Conservation (phyloP, 1,139 yeast genomes). For the Zygosaccharomyces sapae region DNA sequence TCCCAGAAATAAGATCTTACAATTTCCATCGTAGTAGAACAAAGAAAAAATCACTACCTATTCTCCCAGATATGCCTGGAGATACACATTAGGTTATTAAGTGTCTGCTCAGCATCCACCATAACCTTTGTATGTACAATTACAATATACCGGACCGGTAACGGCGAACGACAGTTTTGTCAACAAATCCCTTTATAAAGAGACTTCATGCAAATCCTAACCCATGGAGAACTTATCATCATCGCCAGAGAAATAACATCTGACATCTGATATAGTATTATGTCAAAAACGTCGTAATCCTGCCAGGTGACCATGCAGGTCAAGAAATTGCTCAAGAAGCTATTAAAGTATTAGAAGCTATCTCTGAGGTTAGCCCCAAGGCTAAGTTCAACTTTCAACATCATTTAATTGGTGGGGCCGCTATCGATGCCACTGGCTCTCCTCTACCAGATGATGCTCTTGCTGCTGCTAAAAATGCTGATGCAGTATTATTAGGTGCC, state of each 20-base stretch:
- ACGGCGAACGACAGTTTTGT: constrained; percentile 1
- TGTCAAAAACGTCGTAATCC: constrained; percentile 68
- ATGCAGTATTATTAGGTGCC: constrained; percentile 93
- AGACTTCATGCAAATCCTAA: background rate
- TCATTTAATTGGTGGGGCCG: constrained; percentile 95
- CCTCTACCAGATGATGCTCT: constrained; percentile 89
- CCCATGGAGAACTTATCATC: background rate
- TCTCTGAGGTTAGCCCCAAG: constrained; percentile 58
- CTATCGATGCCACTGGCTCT: constrained; percentile 91
- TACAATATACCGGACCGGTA: constrained; percentile 3
- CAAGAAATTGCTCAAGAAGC: constrained; percentile 87
- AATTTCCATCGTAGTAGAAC: too few relatives aligned
- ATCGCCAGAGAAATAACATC: background rate
- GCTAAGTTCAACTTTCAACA: constrained; percentile 70
- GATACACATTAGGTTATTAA: too few relatives aligned
- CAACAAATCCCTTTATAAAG: background rate
- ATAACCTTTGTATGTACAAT: background rate
- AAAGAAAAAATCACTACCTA: too few relatives aligned
- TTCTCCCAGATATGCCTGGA: too few relatives aligned
- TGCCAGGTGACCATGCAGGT: constrained; percentile 98
- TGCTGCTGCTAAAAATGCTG: constrained; percentile 79
- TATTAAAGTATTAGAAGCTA: constrained; percentile 79
- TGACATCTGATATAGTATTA: background rate
- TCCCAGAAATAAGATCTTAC: too few relatives aligned
- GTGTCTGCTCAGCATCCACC: too few relatives aligned